Percentiles rank a stretch among this genome's conserved stretches.
Conservation (phyloP, 352 stramenopile species). For the Globisporangium uncinulatum region DNA sequence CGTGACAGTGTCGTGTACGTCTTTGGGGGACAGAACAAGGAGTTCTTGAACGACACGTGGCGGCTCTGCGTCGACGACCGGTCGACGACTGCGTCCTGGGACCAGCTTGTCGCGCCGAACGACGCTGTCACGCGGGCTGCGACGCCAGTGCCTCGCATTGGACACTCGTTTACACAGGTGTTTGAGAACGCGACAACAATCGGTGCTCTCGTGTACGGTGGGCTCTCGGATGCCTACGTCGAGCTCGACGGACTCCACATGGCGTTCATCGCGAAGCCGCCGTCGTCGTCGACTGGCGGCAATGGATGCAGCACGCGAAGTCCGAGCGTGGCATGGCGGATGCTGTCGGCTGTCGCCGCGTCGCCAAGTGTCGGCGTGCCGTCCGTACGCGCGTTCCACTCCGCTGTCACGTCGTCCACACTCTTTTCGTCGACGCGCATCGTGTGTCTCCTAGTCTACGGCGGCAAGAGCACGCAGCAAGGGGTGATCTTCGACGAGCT, state of each 20-base stretch:
- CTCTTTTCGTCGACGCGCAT: slow-evolving; percentile 23
- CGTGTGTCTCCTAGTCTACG: slow-evolving; percentile 49
- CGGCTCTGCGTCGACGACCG: slow-evolving; percentile 45
- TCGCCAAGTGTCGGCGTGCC: slow-evolving; percentile 14
- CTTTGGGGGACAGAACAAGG: slow-evolving; percentile 50
- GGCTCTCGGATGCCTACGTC: slow-evolving; percentile 35
- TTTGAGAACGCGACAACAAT: slow-evolving; percentile 42
- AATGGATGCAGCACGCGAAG: slow-evolving; percentile 14
- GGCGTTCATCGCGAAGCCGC: slow-evolving; percentile 32
- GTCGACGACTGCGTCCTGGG: slow-evolving; percentile 33
- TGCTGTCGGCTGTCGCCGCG: slow-evolving; percentile 13
- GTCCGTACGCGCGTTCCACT: slow-evolving; percentile 41
- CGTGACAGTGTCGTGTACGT: slow-evolving; percentile 28
- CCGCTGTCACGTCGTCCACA: slow-evolving; percentile 28
- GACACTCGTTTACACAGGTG: slow-evolving; percentile 49
- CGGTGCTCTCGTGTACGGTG: slow-evolving; percentile 40
- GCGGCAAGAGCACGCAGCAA: slow-evolving; percentile 38
- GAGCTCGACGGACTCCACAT: slow-evolving; percentile 40
- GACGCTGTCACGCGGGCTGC: slow-evolving; percentile 24
- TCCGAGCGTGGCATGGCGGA: slow-evolving; percentile 35
- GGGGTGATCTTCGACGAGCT: slow-evolving; percentile 63
- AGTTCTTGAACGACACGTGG: slow-evolving; percentile 60
- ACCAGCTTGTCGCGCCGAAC: slow-evolving; percentile 37
- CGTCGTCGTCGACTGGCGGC: slow-evolving; percentile 12
- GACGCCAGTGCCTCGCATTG: slow-evolving; percentile 36